Evolutionary conservation across 139 green algal species (phyloP).

Genomic region (Coccomyxa sp.): DNA sequence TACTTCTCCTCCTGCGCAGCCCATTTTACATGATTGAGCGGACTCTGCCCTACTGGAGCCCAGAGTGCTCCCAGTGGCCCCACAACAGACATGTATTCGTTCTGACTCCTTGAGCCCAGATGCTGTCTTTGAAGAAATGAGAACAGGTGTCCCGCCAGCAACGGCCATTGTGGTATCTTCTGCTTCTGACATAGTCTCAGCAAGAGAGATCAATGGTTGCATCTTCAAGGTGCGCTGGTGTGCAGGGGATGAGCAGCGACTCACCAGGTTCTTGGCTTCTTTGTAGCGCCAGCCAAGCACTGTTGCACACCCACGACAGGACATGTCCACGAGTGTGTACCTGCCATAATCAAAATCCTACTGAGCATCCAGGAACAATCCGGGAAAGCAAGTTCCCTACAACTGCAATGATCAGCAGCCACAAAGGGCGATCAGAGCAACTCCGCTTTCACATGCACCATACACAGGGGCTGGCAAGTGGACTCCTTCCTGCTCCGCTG

Average conservation of each 20-base stretch:
- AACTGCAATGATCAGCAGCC: too few relatives aligned
- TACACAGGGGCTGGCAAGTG: too few relatives aligned
- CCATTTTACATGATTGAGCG: background rate
- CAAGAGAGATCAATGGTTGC: background rate
- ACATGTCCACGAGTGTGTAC: background rate
- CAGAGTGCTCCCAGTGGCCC: too few relatives aligned
- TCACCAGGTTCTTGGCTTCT: background rate
- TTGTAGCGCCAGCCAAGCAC: background rate
- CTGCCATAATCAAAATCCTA: too few relatives aligned
- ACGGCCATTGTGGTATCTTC: background rate
- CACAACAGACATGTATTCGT: too few relatives aligned
- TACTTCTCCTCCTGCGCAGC: slow-evolving; percentile 8
- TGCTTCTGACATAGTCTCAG: background rate
- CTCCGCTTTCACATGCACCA: too few relatives aligned
- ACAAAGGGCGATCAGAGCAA: too few relatives aligned
- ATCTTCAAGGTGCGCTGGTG: background rate
- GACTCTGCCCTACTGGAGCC: too few relatives aligned
- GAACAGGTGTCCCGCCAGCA: background rate
- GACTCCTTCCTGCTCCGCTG: too few relatives aligned
- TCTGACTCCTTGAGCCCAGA: background rate
- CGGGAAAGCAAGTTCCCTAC: too few relatives aligned
- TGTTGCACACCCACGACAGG: background rate
- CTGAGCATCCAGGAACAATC: too few relatives aligned
- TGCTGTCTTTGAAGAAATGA: background rate
- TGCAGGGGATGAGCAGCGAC: background rate